These are phyloP conservation scores for Liriodendron chinense DNA, from an alignment of 164 flowering plant genomes.

Conservation along the genomic window DNA sequence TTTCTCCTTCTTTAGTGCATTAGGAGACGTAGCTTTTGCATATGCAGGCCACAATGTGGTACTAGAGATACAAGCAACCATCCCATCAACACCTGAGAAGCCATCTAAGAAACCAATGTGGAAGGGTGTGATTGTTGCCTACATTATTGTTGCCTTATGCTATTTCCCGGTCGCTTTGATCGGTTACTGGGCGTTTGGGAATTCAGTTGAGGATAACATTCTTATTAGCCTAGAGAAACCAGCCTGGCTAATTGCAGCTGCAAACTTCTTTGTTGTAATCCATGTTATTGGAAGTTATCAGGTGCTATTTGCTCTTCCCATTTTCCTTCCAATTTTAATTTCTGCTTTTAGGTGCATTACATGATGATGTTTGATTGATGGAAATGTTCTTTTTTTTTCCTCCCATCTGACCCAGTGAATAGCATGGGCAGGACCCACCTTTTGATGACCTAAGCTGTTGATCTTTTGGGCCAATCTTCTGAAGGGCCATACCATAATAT, in stretches of 20 bases:
- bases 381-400: background rate
- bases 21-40: constrained; percentile 64
- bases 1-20: constrained; percentile 45
- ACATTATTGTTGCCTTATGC: constrained; percentile 40
- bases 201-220: constrained; percentile 49
- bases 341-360: background rate
- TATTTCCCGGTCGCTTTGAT: constrained; percentile 53
- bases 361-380: background rate
- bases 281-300: constrained; percentile 65
- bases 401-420: background rate
- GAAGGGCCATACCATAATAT: too few relatives aligned
- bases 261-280: constrained; percentile 57
- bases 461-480: too few relatives aligned
- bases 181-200: constrained; percentile 54
- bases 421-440: too few relatives aligned
- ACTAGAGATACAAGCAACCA: constrained; percentile 68
- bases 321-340: background rate
- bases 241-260: constrained; percentile 50
- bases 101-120: constrained; percentile 71
- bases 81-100: constrained; percentile 59
- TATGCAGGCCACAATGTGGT: constrained; percentile 78
- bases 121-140: constrained; percentile 53
- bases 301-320: constrained; percentile 21
- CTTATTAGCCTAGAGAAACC: constrained; percentile 51
- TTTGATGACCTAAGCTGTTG: too few relatives aligned